A percentile compares a stretch with the other conserved stretches of the same genome.
Evolutionary conservation across 2,329 filamentous ascomycete species (phyloP).

Genomic region (Alternaria arbusti): DNA sequence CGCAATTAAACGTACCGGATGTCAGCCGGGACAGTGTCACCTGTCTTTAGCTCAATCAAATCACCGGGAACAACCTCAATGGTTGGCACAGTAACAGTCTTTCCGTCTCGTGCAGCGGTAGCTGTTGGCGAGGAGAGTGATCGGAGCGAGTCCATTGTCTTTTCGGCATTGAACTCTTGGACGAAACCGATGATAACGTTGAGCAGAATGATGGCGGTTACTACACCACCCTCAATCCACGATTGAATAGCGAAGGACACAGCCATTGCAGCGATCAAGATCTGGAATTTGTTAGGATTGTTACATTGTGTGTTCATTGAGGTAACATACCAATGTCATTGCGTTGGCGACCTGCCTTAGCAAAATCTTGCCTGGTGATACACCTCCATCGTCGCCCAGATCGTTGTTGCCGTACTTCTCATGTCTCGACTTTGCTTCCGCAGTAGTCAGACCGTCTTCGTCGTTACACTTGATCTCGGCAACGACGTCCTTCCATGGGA

Average conservation of each 20-base stretch:
- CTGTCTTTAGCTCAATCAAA: slow-evolving; percentile 65
- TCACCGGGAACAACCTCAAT: slow-evolving; percentile 70
- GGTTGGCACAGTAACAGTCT: slow-evolving; percentile 58
- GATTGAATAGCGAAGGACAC: slow-evolving; percentile 54
- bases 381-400: slow-evolving; percentile 71
- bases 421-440: slow-evolving; percentile 58
- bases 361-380: slow-evolving; percentile 76
- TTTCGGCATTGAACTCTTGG: slow-evolving; percentile 56
- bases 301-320: background rate
- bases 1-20: slow-evolving; percentile 51
- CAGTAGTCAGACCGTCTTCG: slow-evolving; percentile 69
- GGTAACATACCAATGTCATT: slow-evolving; percentile 69
- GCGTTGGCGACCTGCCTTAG: slow-evolving; percentile 77
- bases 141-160: slow-evolving; percentile 56
- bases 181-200: slow-evolving; percentile 56
- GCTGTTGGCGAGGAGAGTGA: slow-evolving; percentile 55
- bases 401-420: slow-evolving; percentile 70
- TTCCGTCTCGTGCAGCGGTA: slow-evolving; percentile 59
- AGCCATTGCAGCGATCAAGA: slow-evolving; percentile 55
- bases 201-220: slow-evolving; percentile 53
- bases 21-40: slow-evolving; percentile 74
- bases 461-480: slow-evolving; percentile 67
- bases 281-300: slow-evolving; percentile 21
- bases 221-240: slow-evolving; percentile 57
- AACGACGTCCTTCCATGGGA: slow-evolving; percentile 61